Evolutionary conservation across 257 asterid genomes (phyloP), one percentile per base, ranked within the genome.

Genomic region (Ballota nigra): DNA sequence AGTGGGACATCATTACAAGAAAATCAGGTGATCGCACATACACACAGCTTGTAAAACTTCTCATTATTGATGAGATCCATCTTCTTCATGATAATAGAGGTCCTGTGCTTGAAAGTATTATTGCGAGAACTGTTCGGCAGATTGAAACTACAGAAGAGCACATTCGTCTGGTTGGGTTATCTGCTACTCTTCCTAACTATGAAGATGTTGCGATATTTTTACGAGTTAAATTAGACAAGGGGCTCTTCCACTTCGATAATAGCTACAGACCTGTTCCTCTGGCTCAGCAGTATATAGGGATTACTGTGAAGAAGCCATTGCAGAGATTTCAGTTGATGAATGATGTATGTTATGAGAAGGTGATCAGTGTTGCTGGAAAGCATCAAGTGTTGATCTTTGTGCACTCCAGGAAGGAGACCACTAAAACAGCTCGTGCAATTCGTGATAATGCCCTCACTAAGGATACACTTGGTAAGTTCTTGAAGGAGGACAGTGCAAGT

Each of bases 291-390:
- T 85, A 80, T 69, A 71, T 85, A 0, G 90, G 90, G 23, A 85
- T 85, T 57, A 78, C 90, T 34, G 87, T 85, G 20, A 85, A 81
- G 80, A 85, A 85, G 77, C 88, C 90, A 19, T 36, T 85, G 38
- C 90, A 85, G 79, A 85, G 90, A 58, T 85, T 85, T 75, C 90
- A 85, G 75, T 80, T 85, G 78, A 85, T 85, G 90, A 85, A 85
- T 31, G 90, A 85, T 70, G 86, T 85, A 40, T 85, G 90, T 58
- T 85, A 85, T 68, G 90, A 85, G 72, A 85, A 85, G 84, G 90
- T 85, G 28, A 75, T 85, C 31, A 47, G 61, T 77, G 71, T 78
- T 68, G 90, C 88, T 2, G 90, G 90, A 81, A 85, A 85, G 71
- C 90, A 85, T 79, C 90, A 85, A 72, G 90, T 85, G 74, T 82